Conservation (phyloP, 495 filamentous ascomycete genomes). For the Podospora sp. region DNA sequence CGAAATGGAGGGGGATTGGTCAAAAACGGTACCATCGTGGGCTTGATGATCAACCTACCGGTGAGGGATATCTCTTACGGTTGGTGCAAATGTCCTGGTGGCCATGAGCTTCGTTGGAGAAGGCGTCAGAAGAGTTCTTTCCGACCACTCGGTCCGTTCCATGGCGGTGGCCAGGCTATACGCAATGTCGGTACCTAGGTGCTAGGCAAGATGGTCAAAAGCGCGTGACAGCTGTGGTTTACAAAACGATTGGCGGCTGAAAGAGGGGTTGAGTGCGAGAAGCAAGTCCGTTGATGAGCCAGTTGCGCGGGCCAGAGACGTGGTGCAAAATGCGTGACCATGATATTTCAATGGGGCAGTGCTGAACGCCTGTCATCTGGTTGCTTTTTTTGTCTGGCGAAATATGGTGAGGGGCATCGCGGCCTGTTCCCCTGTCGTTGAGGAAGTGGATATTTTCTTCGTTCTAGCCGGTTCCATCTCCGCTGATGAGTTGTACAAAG, state of each 20-base stretch:
- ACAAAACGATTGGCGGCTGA: constrained; percentile 2
- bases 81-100: too few relatives aligned
- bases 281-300: neutral
- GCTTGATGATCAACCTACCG: too few relatives aligned
- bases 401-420: neutral
- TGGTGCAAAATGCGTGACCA: neutral
- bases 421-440: too few relatives aligned
- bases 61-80: too few relatives aligned
- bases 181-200: neutral
- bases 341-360: constrained; percentile 6
- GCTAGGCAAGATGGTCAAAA: constrained; percentile 3
- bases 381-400: neutral
- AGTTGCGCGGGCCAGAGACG: neutral
- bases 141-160: neutral
- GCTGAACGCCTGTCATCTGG: neutral
- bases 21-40: too few relatives aligned
- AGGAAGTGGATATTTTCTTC: neutral
- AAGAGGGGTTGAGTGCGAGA: neutral
- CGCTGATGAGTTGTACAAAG: constrained; percentile 12
- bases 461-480: constrained; percentile 18
- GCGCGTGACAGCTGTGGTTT: constrained; percentile 3
- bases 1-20: too few relatives aligned
- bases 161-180: neutral
- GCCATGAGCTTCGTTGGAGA: too few relatives aligned
- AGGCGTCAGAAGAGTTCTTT: neutral